A percentile compares a stretch with the other conserved stretches of the same genome.
phyloP scores from a whole-genome alignment of 1,284 basidiomycete genomes.

The Omphalotus olearius region DNA sequence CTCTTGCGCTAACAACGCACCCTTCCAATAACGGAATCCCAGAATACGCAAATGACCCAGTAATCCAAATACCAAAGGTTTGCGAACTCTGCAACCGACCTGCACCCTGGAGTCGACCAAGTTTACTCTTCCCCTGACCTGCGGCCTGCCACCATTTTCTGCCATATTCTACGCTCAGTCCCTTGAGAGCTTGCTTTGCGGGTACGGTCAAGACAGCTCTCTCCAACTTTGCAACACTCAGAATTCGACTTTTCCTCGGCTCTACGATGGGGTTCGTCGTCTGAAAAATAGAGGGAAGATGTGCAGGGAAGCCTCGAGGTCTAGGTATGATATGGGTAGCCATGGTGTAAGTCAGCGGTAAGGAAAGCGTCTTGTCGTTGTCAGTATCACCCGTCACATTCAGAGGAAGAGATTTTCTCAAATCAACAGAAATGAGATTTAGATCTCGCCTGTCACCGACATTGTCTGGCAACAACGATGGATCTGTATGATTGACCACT shows the following conservation, averaged over 20 bases:
- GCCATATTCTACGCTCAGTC: conserved; percentile 33
- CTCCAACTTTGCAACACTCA: conserved; percentile 58
- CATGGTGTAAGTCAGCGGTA: conserved; percentile 54
- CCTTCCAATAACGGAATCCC: conserved; percentile 66
- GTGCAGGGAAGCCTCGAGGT: conserved; percentile 26
- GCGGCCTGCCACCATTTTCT: conserved; percentile 36
- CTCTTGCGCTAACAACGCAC: conserved; percentile 57
- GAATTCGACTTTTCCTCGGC: conserved; percentile 40
- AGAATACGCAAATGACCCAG: conserved; percentile 51
- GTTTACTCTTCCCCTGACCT: conserved; percentile 26
- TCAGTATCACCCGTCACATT: background rate
- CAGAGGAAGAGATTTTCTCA: background rate
- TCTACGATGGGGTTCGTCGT: conserved; percentile 70
- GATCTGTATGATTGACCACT: conserved; percentile 69
- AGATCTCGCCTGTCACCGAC: conserved; percentile 53
- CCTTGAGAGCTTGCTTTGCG: conserved; percentile 45
- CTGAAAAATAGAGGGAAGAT: conserved; percentile 48
- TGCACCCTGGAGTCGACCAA: conserved; percentile 52
- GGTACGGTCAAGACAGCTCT: conserved; percentile 52
- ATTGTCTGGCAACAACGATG: conserved; percentile 46
- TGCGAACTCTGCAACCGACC: conserved; percentile 24
- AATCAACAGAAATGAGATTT: conserved; percentile 45
- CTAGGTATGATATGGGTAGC: conserved; percentile 51
- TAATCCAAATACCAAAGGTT: conserved; percentile 51
- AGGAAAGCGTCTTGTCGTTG: conserved; percentile 14